Base-by-base conservation (phyloP, 768 basidiomycete species). In the Multifurca ochricompacta region DNA sequence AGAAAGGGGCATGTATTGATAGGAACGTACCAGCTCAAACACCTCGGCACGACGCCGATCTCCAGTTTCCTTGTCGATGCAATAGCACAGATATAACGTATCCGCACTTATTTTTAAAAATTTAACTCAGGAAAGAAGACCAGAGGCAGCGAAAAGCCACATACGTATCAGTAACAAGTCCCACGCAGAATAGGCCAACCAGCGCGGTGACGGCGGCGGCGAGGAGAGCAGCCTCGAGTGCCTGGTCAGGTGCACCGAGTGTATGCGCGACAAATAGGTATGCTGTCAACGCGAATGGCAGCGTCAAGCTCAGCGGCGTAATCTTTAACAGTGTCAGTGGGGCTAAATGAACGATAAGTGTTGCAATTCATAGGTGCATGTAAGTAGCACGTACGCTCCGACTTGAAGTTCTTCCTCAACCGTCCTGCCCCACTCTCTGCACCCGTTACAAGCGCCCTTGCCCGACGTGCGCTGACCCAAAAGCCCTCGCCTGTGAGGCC, bases 231-330 rank as follows among this genome's bases (percentile, higher is more conserved):
- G 87, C 86, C n/a, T 82, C 76, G 7, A 92, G 73, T 0, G 91
- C 89, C 62, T 86, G 77, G 42, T 82, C 67, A 0, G 90, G 88
- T 23, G 82, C 80, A 16, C 68, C 66, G 19, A 91, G 69, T 0
- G 86, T 84, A 68, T 91, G 88, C 2, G 90, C 86, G n/a, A 91
- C 87, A 61, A 94, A 89, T 18, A 97, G 69, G 67, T 95, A 96
- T 4, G 91, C 87, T 34, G 79, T 70, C 27, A 94, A 72, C 13
- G 90, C 83, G 59, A 90, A 87, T 5, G 91, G 87, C 59, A 93
- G 77, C 1, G 88, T 87, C 56, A 92, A 72, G 1, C 85, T 87
- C 46, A 90, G 72, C 16, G 91, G 86, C 11, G 87, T 79, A 27
- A 87, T 77, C 14, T 83, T 87, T 59, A 94, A 75, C 59, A 93